Base-by-base conservation (phyloP, 2,329 filamentous ascomycete genomes). In the Thielaviopsis ethacetica region DNA sequence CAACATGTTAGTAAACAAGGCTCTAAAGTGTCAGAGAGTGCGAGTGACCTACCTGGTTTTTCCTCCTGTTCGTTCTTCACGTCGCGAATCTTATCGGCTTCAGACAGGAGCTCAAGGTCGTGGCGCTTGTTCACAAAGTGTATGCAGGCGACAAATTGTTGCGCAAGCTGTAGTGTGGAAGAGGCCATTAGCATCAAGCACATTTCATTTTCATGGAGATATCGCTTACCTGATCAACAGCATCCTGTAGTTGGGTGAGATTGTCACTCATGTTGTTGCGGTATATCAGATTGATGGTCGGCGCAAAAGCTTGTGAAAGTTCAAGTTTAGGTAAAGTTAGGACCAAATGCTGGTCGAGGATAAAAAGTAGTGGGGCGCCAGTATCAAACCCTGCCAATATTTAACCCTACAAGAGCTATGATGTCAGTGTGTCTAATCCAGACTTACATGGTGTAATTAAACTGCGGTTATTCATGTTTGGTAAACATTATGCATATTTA, bases 241-340 rank as follows among this genome's bases (percentile, higher is more conserved):
- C 84, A 73, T 93, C 87, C 71, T 94, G 88, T 60, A 93, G 76
- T 70, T 93, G 88, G 1, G 88, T 91, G 60, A 94, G 77, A 62
- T 85, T 77, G 68, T 94, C 88, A 27, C 79, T 79, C 83, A 89
- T 89, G 6, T 63, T 70, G 63, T 19, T 27, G 34, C 49, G 21
- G 26, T 21, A 24, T 38, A 21, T 26, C 38, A 21, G 9, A 6
- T 34, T 34, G n/a, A n/a, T 34, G 30, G 10, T 34, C 7, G 30
- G 30, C 30, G 30, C 30, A 34, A 34, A 34, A 34, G 30, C 30
- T 34, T 34, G 30, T 10, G 7, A 34, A 34, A 34, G 30, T 34
- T 34, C 10, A 34, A 34, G 30, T 34, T 34, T 34, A n/a, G 30
- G 30, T 12, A 10, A 34, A 34, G 30, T 34, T 34, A 34, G 7